A percentile compares a stretch with the other conserved stretches of the same genome.
phyloP scores from a whole-genome alignment of 495 filamentous ascomycete species.

The Podospora conica region DNA sequence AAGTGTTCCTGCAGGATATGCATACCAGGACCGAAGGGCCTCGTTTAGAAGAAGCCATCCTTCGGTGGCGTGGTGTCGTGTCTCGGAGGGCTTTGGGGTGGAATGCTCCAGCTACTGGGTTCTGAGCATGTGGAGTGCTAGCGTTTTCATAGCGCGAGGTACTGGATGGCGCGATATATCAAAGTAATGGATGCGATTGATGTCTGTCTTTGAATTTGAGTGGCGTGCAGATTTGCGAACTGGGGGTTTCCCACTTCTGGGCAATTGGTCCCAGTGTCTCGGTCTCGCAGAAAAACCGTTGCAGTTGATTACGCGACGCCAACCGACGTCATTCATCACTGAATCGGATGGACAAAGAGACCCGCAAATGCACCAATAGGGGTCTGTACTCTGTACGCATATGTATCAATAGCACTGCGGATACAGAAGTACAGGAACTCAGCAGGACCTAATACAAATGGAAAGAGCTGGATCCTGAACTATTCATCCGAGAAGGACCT shows the following conservation, averaged over 20 bases:
- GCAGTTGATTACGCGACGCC: conserved; percentile 5
- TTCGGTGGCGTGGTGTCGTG: neutral
- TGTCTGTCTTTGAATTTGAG: neutral
- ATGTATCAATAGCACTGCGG: too few relatives aligned
- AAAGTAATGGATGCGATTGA: neutral
- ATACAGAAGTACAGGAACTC: too few relatives aligned
- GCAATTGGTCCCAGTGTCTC: conserved; percentile 3
- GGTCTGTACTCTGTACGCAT: neutral
- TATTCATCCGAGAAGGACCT: neutral
- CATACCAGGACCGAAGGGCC: conserved; percentile 33
- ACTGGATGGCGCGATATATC: too few relatives aligned
- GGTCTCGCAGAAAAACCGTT: conserved; percentile 8
- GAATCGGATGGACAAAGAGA: neutral
- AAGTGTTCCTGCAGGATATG: neutral
- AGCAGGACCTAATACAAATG: too few relatives aligned
- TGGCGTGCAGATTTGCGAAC: neutral
- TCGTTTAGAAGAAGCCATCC: conserved; percentile 31
- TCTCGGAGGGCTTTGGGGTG: neutral
- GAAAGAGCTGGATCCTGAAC: too few relatives aligned
- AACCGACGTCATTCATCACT: conserved; percentile 25
- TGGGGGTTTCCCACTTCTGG: neutral
- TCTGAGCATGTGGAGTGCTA: neutral
- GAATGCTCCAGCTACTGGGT: neutral
- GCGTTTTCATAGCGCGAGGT: neutral
- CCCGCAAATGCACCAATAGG: neutral